Base-by-base conservation (phyloP, 306 rosid species). In the Vigna reflexopilosa region DNA sequence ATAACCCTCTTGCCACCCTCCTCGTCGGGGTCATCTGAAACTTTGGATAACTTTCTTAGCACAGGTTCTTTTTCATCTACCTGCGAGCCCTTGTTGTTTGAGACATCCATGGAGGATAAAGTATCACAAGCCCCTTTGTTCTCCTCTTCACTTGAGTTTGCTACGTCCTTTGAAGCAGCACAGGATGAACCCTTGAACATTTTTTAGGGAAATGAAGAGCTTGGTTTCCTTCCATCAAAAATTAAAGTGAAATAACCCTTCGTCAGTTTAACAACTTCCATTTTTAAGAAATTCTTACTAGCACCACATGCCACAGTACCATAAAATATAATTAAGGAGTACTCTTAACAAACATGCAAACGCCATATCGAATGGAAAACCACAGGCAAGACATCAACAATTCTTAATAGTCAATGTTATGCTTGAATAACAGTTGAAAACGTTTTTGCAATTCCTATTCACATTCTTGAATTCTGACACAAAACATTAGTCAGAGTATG, bases 151-250 rank as follows among this genome's bases (percentile, higher is more conserved):
- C 90, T 81, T 4, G 90, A 86, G 76, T 83, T 85, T 0, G 90
- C 83, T 68, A 82, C 70, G 70, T 83, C 83, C 85, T 89, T 88
- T 1, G 89, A 72, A 52, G 86, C 75, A 9, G 88, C 76, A 83
- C 80, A 86, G 24, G 92, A 82, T 8, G 89, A 89, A 76, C 86
- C 87, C 78, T 88, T 91, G 84, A 84, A 81, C 91, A 92, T 92
- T 72, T 36, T 49, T 69, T 47, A 26, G 64, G 20, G 40, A 45
- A 83, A 63, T 3, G 4, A 34, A 36, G 5, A 30, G 19, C 72
- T 26, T 26, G 28, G 28, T 26, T 26, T 26, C 28, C 28, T 26
- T 26, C 28, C 28, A 26, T 26, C 68, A 62, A 67, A 76, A 79
- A 15, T 10, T 1, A 45, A 12, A 45, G 16, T 45, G 69, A 69